Conservation (phyloP, 129 eudicot genomes). For the Helianthus tuberosus region DNA sequence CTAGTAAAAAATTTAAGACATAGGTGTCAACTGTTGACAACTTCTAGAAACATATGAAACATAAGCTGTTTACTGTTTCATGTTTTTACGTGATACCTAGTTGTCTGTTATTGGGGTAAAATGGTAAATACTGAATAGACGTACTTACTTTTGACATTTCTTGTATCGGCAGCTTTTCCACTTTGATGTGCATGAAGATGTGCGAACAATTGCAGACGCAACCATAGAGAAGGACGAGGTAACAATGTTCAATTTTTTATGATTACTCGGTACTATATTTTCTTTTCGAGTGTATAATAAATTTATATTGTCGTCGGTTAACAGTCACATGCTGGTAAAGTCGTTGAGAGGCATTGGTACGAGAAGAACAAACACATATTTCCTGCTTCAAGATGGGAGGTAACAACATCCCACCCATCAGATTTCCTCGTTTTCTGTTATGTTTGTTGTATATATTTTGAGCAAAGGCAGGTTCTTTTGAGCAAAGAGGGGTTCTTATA, state of each 20-base stretch:
- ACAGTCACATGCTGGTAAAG: slow-evolving; percentile 99
- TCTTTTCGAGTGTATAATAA: not conserved
- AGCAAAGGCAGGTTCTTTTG: not conserved
- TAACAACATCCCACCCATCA: slow-evolving; percentile 27
- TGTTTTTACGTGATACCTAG: slow-evolving; percentile 5
- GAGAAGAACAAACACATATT: slow-evolving; percentile 98
- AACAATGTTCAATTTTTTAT: slow-evolving; percentile 1
- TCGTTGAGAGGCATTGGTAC: slow-evolving; percentile 99
- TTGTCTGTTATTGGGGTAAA: not conserved
- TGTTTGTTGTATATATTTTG: not conserved
- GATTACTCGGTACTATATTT: not conserved
- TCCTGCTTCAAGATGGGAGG: slow-evolving; percentile 99
- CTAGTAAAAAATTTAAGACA: not conserved
- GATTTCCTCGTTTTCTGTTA: not conserved
- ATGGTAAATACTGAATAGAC: not conserved
- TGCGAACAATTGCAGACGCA: slow-evolving; percentile 95
- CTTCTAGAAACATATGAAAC: not conserved
- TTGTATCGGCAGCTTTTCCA: slow-evolving; percentile 77
- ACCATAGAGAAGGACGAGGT: slow-evolving; percentile 99
- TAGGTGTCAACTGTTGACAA: not conserved
- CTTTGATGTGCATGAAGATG: slow-evolving; percentile 99
- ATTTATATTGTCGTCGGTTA: slow-evolving; percentile 4
- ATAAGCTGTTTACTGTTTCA: not conserved
- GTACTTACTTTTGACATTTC: slow-evolving; percentile 9
- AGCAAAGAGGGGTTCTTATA: slow-evolving; percentile 1